phyloP scores from a whole-genome alignment of 2,329 filamentous ascomycete genomes.

The Pseudocercospora ulei region DNA sequence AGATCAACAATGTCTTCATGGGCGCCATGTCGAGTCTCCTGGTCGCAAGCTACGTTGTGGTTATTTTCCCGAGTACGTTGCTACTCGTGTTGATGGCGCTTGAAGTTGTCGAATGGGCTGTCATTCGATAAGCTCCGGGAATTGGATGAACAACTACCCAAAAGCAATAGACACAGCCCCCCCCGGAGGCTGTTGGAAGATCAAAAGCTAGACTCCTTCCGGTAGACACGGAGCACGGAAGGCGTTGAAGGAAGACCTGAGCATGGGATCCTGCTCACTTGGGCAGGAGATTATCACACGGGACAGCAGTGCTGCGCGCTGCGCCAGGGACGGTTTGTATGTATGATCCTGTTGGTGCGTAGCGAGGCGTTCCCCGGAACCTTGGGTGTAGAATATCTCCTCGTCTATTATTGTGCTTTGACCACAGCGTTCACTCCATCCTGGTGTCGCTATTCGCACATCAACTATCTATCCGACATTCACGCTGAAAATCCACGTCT shows the following conservation, averaged over 20 bases:
- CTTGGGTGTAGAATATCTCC: slow-evolving; percentile 1
- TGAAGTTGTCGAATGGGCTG: slow-evolving; percentile 84
- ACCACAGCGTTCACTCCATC: no score
- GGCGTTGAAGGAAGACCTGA: background rate
- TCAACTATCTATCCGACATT: no score
- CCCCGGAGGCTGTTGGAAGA: no score
- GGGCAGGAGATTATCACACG: background rate
- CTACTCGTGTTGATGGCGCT: slow-evolving; percentile 82
- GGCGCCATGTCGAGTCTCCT: slow-evolving; percentile 84
- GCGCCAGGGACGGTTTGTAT: slow-evolving; percentile 7
- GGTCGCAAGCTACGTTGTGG: slow-evolving; percentile 93
- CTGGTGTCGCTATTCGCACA: no score
- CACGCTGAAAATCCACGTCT: no score
- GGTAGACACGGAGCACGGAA: no score
- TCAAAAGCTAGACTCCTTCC: no score
- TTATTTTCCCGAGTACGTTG: slow-evolving; percentile 88
- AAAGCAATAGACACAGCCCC: no score
- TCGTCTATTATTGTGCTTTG: no score
- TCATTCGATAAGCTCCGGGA: slow-evolving; percentile 15
- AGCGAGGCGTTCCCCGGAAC: slow-evolving; percentile 4
- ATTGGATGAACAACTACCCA: no score
- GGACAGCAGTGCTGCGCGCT: slow-evolving; percentile 9
- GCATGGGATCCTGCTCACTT: background rate
- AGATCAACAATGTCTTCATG: slow-evolving; percentile 95
- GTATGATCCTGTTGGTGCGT: slow-evolving; percentile 3